These are phyloP conservation scores for Rhizophagus prolifer DNA, from an alignment of 192 early-diverging fungal species.

Conservation along the genomic window DNA sequence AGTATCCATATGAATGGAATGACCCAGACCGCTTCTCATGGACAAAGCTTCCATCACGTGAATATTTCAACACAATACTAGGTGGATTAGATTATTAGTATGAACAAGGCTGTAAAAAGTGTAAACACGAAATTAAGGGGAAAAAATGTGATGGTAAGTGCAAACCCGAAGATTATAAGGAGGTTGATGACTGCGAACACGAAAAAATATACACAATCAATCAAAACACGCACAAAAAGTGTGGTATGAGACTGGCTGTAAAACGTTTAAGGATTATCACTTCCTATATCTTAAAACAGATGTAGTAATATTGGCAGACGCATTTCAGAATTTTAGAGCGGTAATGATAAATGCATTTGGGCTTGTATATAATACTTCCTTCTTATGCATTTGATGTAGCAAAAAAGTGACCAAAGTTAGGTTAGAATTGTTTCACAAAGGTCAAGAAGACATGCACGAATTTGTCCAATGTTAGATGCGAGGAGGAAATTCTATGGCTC, in stretches of 20 bases:
- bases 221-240: constrained; percentile 3
- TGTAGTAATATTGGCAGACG: constrained; percentile 13
- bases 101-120: too few species aligned
- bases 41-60: neutral
- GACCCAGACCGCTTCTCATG: neutral
- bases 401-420: constrained; percentile 12
- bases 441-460: constrained; percentile 18
- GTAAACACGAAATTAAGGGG: too few species aligned
- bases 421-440: constrained; percentile 16
- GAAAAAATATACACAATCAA: constrained; percentile 2
- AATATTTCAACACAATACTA: constrained; percentile 10
- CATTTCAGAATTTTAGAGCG: neutral
- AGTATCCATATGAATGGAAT: neutral
- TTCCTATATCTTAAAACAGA: neutral
- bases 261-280: constrained; percentile 1
- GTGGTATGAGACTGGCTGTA: neutral
- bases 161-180: too few species aligned
- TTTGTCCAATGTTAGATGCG: neutral
- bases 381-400: neutral
- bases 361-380: neutral
- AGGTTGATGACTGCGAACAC: neutral
- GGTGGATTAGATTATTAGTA: constrained; percentile 5
- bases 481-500: constrained; percentile 5
- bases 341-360: neutral
- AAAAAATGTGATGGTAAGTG: too few species aligned